Conservation (phyloP, 106 monocot species). For the Acorus calamus region DNA sequence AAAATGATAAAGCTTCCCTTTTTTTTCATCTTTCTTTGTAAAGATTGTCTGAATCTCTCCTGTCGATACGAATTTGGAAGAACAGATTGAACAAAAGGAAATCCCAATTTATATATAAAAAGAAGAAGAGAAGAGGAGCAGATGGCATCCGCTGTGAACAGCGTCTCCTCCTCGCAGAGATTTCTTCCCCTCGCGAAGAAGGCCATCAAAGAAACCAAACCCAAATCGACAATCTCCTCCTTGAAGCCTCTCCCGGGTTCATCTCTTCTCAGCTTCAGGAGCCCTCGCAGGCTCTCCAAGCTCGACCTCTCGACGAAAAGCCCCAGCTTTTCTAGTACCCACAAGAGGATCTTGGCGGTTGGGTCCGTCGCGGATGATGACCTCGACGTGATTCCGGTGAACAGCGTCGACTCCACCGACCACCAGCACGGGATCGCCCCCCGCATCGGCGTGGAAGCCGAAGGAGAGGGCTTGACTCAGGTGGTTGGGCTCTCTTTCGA, state of each 20-base stretch:
- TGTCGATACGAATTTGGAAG: too few relatives aligned
- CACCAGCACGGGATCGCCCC: slow-evolving; percentile 12
- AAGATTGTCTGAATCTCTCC: too few relatives aligned
- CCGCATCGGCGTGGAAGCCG: not conserved
- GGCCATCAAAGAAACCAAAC: not conserved
- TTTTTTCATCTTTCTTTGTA: not conserved
- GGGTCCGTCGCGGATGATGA: slow-evolving; percentile 12
- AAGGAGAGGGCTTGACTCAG: slow-evolving; percentile 8
- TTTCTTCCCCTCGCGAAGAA: slow-evolving; percentile 4
- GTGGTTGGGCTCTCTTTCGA: slow-evolving; percentile 37
- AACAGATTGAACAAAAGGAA: too few relatives aligned
- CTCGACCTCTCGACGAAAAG: not conserved
- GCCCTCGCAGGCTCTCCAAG: not conserved
- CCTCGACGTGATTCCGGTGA: slow-evolving; percentile 22
- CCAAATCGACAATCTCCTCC: not conserved
- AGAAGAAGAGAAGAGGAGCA: too few relatives aligned
- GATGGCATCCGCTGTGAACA: not conserved
- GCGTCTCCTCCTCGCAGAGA: not conserved
- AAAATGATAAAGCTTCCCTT: not conserved
- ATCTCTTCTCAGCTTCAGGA: not conserved
- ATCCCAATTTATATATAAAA: too few relatives aligned
- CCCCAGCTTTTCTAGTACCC: not conserved
- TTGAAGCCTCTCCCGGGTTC: not conserved
- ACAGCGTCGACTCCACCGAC: slow-evolving; percentile 20
- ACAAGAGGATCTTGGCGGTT: too few relatives aligned